Evolutionary conservation across 345 rosid species (phyloP), one percentile per base, ranked within the genome.

Genomic region (Hypericum androsaemum): DNA sequence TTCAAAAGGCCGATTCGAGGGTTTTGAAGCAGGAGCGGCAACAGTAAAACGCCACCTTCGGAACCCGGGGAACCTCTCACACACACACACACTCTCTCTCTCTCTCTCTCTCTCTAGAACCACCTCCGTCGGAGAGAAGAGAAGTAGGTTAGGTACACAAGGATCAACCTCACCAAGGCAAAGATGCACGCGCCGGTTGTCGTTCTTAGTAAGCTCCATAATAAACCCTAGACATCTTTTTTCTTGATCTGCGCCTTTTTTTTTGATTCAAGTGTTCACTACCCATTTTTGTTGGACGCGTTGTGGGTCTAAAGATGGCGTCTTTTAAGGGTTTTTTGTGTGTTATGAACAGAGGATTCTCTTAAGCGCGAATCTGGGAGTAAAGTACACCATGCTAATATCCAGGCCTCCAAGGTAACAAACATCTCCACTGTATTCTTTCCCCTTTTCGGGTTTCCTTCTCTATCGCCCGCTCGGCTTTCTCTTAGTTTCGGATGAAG

Each of bases 311-410:
- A 17, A 15, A 10, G 12, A n/a, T 43, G 12, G 7, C 7, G 8
- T 50, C 11, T 10, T 50, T 50, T 58, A n/a, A 12, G 12, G 15
- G 32, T 32, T 8, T 17, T 35, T 42, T 46, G 54, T 22, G 10
- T 42, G 9, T 59, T 69, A 35, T 69, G 54, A 39, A 28, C 82
- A 92, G 98, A 85, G 83, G 96, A 88, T 73, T 88, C 98, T 0
- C 61, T 92, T 75, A 84, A 92, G 52, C 96, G 96, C 10, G 96
- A 92, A 68, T 81, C 98, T 41, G 98, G 98, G 57, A 57, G 61
- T n/a, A 92, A 79, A 71, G 95, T 88, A 22, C 95, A 88, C 10
- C 95, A 75, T 88, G 86, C 75, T 64, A 90, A 90, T 64, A 84
- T 88, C 55, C 94, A 88, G 59, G 95, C 96, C 43, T 78, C 98